Percentiles rank a stretch among this genome's conserved stretches.
These are phyloP conservation scores for Carnegiea gigantea DNA, from an alignment of 179 eudicot species.

Conservation along the genomic window DNA sequence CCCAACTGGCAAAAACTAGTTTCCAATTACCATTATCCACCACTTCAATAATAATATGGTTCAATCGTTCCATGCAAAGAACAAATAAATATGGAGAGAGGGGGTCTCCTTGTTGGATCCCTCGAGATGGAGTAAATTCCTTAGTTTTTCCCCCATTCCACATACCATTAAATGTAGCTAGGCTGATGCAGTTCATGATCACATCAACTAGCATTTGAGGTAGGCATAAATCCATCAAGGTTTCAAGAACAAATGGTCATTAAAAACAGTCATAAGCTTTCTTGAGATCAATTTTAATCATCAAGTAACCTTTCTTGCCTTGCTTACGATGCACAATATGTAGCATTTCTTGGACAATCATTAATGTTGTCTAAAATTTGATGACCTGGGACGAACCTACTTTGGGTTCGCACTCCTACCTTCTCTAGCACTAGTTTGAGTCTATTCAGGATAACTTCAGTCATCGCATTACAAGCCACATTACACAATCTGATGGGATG, in stretches of 20 bases:
- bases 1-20: neutral
- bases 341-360: neutral
- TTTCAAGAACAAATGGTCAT: too few relatives aligned
- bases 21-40: neutral
- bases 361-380: too few relatives aligned
- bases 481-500: constrained; percentile 6
- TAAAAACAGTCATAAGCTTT: too few relatives aligned
- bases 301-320: neutral
- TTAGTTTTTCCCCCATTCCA: too few relatives aligned
- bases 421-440: neutral
- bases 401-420: neutral
- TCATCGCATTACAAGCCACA: neutral
- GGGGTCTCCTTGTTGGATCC: too few relatives aligned
- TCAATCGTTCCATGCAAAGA: too few relatives aligned
- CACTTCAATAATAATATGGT: neutral
- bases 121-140: too few relatives aligned
- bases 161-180: neutral
- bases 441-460: neutral
- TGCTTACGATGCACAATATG: neutral
- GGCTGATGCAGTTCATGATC: neutral
- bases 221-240: neutral
- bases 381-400: too few relatives aligned
- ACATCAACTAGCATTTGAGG: neutral
- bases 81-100: too few relatives aligned
- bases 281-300: too few relatives aligned